Base-by-base conservation (phyloP, 352 stramenopile species). In the Phytophthora idaei region DNA sequence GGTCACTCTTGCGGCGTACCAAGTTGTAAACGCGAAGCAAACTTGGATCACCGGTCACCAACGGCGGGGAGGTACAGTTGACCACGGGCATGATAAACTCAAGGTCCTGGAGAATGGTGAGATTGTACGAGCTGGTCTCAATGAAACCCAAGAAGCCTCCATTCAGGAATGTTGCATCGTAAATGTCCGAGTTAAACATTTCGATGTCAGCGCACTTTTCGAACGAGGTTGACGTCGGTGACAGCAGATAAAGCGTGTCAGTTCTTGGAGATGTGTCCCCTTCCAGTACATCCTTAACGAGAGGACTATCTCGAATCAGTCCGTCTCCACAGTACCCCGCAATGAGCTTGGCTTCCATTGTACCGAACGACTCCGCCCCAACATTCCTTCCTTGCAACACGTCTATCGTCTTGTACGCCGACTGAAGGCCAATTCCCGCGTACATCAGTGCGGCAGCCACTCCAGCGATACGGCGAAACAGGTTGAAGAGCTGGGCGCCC, bases 221-320 rank as follows among this genome's bases (percentile, higher is more conserved):
- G 15, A 67, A 67, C 14, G 65, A 85, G 7, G 41, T 60, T 3
- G 46, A 54, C 1, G 47, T 69, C 1, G 58, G 21, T 9, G 42
- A 64, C 46, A 79, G 56, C 12, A 84, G 51, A 44, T 57, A 88
- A 1, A 88, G 14, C 5, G 74, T 74, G 6, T 70, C 63, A 9
- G 57, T 63, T 6, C 69, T 68, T 2, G 64, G 73, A 3, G 64
- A 63, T 3, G 79, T 85, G 56, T 64, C 57, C 15, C 68, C 64
- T 21, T 42, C 41, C 14, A 78, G 47, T 2, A 76, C 48, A 3
- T 69, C 28, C 15, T 73, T 41, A 25, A 86, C 48, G 6, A 86
- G 37, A 9, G 56, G 66, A 15, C 73, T 80, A 2, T 85, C 64
- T 17, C 69, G 55, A 39, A 85, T 67, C 1, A 68, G 65, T 15